Conservation (phyloP, 495 filamentous ascomycete species). For the Glutinoglossum americanum region DNA sequence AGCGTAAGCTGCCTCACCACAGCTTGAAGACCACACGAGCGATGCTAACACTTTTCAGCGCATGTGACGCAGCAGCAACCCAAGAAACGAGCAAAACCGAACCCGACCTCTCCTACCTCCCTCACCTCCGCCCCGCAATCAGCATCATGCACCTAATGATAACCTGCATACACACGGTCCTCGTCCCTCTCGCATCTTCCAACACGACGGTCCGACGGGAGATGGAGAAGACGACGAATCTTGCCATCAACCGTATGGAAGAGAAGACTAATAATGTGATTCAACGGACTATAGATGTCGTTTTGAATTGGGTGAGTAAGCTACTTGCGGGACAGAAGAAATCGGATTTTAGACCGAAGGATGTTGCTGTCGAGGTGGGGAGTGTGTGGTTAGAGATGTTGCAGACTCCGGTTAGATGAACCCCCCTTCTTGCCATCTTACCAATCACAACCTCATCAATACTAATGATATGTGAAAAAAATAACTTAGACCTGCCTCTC, state of each 20-base stretch:
- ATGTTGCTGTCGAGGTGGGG: constrained; percentile 42
- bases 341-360: constrained; percentile 76
- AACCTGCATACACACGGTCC: constrained; percentile 68
- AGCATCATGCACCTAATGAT: constrained; percentile 84
- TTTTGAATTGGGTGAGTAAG: constrained; percentile 54
- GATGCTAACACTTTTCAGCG: constrained; percentile 13
- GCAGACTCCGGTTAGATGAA: constrained; percentile 43
- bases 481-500: constrained; percentile 57
- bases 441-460: no score
- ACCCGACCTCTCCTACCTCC: constrained; percentile 72
- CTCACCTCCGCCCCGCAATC: constrained; percentile 55
- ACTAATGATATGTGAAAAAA: no score
- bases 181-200: constrained; percentile 70
- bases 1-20: constrained; percentile 22
- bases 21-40: not conserved
- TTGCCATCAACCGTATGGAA: constrained; percentile 57
- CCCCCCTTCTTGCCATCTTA: not conserved
- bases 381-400: constrained; percentile 47
- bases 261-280: constrained; percentile 74
- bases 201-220: constrained; percentile 76
- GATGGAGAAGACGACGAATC: constrained; percentile 68
- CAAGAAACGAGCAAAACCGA: constrained; percentile 63
- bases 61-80: constrained; percentile 46
- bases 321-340: constrained; percentile 68
- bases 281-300: constrained; percentile 66